phyloP scores from a whole-genome alignment of 192 early-diverging fungal genomes.

The Coemansia sp. region DNA sequence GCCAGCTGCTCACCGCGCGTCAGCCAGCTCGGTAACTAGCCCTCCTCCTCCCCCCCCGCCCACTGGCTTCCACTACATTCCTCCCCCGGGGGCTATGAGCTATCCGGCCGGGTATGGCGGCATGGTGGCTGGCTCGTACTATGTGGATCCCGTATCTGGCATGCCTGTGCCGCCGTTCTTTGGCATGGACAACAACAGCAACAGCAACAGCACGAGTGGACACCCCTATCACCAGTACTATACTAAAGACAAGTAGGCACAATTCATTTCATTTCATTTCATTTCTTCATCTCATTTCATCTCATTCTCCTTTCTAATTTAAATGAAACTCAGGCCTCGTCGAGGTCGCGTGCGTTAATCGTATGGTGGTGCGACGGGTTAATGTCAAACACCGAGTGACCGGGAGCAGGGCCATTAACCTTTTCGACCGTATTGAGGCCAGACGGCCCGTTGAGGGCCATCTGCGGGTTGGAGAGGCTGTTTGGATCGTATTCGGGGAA shows the following conservation, averaged over 20 bases:
- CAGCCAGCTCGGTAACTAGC: neutral
- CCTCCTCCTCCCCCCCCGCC: slow-evolving; percentile 14
- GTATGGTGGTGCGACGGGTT: slow-evolving; percentile 27
- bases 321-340: slow-evolving; percentile 23
- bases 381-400: slow-evolving; percentile 31
- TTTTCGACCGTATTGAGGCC: slow-evolving; percentile 12
- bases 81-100: slow-evolving; percentile 28
- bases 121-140: slow-evolving; percentile 23
- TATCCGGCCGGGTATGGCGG: slow-evolving; percentile 42
- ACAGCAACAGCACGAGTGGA: no score
- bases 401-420: neutral
- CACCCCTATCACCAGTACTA: no score
- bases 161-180: slow-evolving; percentile 6
- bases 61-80: slow-evolving; percentile 18
- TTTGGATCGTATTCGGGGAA: slow-evolving; percentile 48
- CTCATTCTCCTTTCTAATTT: neutral
- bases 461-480: slow-evolving; percentile 1
- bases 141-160: neutral
- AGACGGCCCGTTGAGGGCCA: neutral
- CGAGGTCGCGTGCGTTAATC: slow-evolving; percentile 38
- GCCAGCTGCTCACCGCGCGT: slow-evolving; percentile 1
- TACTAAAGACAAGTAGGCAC: neutral
- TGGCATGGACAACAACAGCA: slow-evolving; percentile 5
- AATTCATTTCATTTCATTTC: neutral
- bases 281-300: no score